Conservation (phyloP, 2,329 filamentous ascomycete species). For the Sporothrix euskadiensis region DNA sequence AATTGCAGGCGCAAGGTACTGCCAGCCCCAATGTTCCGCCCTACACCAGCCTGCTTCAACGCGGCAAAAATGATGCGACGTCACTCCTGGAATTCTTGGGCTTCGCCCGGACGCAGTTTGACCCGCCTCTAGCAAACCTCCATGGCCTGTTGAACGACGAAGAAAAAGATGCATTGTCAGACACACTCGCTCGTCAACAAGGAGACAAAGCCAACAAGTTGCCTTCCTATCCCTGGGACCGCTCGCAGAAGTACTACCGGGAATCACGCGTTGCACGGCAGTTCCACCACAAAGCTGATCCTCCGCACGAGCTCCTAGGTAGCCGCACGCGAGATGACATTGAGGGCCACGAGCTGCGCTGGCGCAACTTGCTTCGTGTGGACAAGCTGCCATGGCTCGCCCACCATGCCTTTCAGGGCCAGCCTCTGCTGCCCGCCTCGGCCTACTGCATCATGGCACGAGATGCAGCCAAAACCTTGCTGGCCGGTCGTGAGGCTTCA, state of each 20-base stretch:
- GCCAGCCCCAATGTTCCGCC: constrained; percentile 36
- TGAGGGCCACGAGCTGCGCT: constrained; percentile 24
- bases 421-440: constrained; percentile 49
- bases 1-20: constrained; percentile 32
- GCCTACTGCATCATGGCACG: constrained; percentile 51
- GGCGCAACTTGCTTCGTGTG: constrained; percentile 31
- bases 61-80: constrained; percentile 38
- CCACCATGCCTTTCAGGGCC: constrained; percentile 44
- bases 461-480: constrained; percentile 43
- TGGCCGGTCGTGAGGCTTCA: constrained; percentile 35
- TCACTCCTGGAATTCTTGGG: constrained; percentile 41
- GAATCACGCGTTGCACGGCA: constrained; percentile 28
- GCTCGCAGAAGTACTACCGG: constrained; percentile 30
- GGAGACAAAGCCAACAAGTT: constrained; percentile 27
- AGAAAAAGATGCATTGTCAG: constrained; percentile 32
- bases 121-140: constrained; percentile 33
- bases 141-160: constrained; percentile 27
- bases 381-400: constrained; percentile 33
- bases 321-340: constrained; percentile 27
- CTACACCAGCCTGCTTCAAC: constrained; percentile 40
- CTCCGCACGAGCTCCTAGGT: constrained; percentile 32
- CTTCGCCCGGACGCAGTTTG: constrained; percentile 40
- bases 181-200: constrained; percentile 20
- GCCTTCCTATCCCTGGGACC: constrained; percentile 33
- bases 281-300: constrained; percentile 21